Percentiles rank a stretch among this genome's conserved stretches.
phyloP scores from a whole-genome alignment of 495 filamentous ascomycete genomes.

The Halenospora varia region DNA sequence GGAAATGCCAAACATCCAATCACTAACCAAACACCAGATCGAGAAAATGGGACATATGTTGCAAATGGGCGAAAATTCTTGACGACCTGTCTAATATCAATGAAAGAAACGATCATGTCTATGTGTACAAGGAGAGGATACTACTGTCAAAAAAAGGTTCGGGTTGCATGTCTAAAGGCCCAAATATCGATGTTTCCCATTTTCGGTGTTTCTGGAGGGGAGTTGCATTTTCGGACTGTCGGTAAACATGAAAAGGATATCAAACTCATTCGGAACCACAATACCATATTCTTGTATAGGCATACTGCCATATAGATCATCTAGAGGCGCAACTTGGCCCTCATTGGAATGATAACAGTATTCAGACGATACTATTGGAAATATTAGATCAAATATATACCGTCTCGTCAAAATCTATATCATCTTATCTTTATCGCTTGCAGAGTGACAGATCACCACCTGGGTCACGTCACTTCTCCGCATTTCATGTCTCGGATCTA shows the following conservation, averaged over 20 bases:
- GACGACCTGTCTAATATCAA: not conserved
- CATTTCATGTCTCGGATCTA: not conserved
- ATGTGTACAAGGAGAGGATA: not conserved
- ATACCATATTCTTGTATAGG: not conserved
- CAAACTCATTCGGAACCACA: not conserved
- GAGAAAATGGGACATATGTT: constrained; percentile 11
- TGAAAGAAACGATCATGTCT: not conserved
- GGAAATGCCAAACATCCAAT: not conserved
- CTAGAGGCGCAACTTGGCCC: too few species aligned
- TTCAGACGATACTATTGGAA: not conserved
- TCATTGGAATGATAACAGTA: not conserved
- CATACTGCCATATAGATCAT: too few species aligned
- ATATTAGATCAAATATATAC: not conserved
- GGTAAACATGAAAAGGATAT: not conserved
- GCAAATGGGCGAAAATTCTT: constrained; percentile 12
- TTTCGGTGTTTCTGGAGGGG: not conserved
- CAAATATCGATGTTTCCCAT: not conserved
- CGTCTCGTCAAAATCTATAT: not conserved
- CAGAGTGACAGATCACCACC: too few species aligned
- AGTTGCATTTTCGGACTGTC: not conserved
- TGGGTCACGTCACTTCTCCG: too few species aligned
- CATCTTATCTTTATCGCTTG: not conserved
- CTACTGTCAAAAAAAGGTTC: not conserved
- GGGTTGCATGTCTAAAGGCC: not conserved
- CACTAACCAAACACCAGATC: constrained; percentile 6